Conservation (phyloP, 345 rosid genomes). For the Eucalyptus pauciflora region DNA sequence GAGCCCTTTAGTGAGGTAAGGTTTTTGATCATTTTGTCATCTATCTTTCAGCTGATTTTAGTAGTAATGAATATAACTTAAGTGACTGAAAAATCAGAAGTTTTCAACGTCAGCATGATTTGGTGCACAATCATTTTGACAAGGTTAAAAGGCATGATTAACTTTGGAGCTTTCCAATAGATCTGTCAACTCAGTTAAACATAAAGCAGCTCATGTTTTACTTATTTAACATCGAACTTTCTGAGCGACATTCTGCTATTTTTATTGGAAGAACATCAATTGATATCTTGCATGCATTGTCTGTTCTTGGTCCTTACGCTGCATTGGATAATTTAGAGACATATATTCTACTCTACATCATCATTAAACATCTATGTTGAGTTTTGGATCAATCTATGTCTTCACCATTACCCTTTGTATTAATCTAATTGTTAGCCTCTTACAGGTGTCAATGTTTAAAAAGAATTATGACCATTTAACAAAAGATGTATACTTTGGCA, state of each 20-base stretch:
- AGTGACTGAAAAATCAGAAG: not conserved
- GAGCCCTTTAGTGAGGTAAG: conserved; percentile 92
- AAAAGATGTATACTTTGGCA: conserved; percentile 80
- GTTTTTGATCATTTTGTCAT: not conserved
- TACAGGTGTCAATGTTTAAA: conserved; percentile 90
- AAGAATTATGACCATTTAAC: conserved; percentile 89
- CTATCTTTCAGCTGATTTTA: not conserved
- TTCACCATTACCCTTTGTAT: not conserved
- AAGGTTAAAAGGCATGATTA: not conserved
- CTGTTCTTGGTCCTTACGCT: not conserved
- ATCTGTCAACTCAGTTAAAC: not conserved
- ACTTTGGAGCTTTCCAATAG: not conserved
- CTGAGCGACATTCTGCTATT: not conserved
- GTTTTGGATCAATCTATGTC: not conserved
- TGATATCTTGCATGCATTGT: not conserved
- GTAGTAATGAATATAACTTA: not conserved
- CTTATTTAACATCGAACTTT: not conserved
- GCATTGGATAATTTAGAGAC: not conserved
- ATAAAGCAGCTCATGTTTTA: not conserved
- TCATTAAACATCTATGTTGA: not conserved
- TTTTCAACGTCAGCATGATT: not conserved
- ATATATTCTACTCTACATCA: not conserved
- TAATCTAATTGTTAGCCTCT: not conserved
- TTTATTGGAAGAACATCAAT: not conserved
- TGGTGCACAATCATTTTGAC: not conserved